Percentiles rank a stretch among this genome's conserved stretches.
phyloP scores from a whole-genome alignment of 2,329 filamentous ascomycete genomes.

The Aspergillus uvarum region DNA sequence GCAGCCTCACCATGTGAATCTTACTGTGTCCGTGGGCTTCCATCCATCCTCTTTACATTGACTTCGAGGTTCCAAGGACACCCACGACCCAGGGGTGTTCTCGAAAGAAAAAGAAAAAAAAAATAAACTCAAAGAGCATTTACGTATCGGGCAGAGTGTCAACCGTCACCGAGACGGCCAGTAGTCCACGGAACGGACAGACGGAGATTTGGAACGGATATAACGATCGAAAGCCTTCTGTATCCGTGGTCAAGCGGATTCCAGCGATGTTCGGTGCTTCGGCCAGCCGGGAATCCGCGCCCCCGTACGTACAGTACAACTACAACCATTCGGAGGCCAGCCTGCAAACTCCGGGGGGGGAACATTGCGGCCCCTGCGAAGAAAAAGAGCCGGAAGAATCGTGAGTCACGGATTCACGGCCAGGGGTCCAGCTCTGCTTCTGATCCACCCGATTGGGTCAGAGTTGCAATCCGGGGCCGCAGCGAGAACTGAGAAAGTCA shows the following conservation, averaged over 20 bases:
- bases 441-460: constrained; percentile 16
- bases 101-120: not conserved
- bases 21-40: not conserved
- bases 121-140: too few relatives aligned
- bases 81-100: not conserved
- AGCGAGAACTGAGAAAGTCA: not conserved
- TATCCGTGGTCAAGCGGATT: constrained; percentile 11
- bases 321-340: not conserved
- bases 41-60: not conserved
- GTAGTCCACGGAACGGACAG: not conserved
- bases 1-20: not conserved
- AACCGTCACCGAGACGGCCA: not conserved
- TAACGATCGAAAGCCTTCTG: not conserved
- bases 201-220: not conserved
- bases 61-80: too few relatives aligned
- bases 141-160: too few relatives aligned
- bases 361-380: not conserved
- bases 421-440: not conserved
- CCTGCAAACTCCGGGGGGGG: constrained; percentile 10
- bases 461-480: constrained; percentile 15
- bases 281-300: constrained; percentile 10
- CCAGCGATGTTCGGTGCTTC: constrained; percentile 12
- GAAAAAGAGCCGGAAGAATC: constrained; percentile 14
- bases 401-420: constrained; percentile 13
- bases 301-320: not conserved